These are phyloP conservation scores for Evernia prunastri DNA, from an alignment of 495 filamentous ascomycete species.

Conservation along the genomic window DNA sequence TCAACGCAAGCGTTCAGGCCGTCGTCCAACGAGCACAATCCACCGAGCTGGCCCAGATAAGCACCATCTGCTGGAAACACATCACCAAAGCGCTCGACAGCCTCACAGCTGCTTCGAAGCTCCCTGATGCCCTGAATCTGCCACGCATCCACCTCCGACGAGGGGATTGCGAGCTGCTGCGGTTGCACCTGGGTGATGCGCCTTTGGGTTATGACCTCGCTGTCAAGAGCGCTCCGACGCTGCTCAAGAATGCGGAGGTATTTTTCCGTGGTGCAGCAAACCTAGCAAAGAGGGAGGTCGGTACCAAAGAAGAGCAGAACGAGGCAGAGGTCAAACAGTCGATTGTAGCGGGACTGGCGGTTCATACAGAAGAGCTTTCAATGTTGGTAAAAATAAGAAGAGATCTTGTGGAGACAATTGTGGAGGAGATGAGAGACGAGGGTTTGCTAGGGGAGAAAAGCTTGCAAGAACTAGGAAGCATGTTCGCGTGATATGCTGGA, in stretches of 20 bases:
- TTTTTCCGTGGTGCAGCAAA: constrained; percentile 54
- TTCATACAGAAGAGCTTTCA: constrained; percentile 37
- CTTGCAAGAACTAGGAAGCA: constrained; percentile 1
- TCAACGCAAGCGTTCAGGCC: constrained; percentile 34
- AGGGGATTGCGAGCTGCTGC: constrained; percentile 56
- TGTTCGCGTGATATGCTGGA: constrained; percentile 1
- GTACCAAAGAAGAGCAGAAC: constrained; percentile 3
- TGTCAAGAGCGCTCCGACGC: constrained; percentile 40
- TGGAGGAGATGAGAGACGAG: constrained; percentile 47
- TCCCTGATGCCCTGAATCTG: constrained; percentile 46
- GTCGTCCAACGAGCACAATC: constrained; percentile 28
- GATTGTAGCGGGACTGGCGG: constrained; percentile 40
- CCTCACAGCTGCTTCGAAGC: constrained; percentile 49
- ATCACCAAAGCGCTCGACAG: constrained; percentile 42
- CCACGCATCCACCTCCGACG: constrained; percentile 54
- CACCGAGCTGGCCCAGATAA: constrained; percentile 24
- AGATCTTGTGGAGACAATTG: constrained; percentile 34
- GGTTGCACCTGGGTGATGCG: constrained; percentile 47
- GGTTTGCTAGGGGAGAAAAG: constrained; percentile 35
- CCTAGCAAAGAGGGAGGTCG: constrained; percentile 9
- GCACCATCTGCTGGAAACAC: constrained; percentile 42
- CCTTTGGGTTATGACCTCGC: constrained; percentile 43
- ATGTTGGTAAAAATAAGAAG: constrained; percentile 32
- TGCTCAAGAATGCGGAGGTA: constrained; percentile 57
- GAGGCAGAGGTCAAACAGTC: constrained; percentile 31